Conservation (phyloP, 2,329 filamentous ascomycete genomes). For the Fusarium sp. region DNA sequence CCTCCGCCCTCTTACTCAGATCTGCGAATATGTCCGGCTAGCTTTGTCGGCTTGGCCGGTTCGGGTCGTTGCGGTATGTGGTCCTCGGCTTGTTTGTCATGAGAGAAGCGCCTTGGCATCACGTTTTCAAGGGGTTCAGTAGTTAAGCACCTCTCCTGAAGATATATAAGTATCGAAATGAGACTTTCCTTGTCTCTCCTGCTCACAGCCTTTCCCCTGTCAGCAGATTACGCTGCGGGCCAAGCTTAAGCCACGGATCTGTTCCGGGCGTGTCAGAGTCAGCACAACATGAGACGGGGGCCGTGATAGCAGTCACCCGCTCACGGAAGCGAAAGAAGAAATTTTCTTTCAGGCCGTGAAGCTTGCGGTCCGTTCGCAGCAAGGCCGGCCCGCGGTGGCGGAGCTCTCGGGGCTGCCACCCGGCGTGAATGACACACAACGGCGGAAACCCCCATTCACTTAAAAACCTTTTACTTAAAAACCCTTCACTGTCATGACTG, state of each 20-base stretch:
- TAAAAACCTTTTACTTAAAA: background rate
- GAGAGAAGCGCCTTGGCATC: background rate
- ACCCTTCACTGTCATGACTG: background rate
- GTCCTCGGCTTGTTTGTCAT: conserved; percentile 17
- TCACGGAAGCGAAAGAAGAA: conserved; percentile 16
- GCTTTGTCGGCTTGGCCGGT: conserved; percentile 33
- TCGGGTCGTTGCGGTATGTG: conserved; percentile 14
- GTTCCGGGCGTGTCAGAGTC: conserved; percentile 10
- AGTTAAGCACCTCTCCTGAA: background rate
- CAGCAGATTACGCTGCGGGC: background rate
- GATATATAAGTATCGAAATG: background rate
- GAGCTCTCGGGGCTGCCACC: conserved; percentile 18
- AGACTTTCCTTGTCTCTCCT: background rate
- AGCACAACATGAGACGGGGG: conserved; percentile 11
- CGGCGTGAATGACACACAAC: background rate
- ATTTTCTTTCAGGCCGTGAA: conserved; percentile 16
- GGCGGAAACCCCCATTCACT: background rate
- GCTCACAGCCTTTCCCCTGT: background rate
- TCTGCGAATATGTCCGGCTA: conserved; percentile 20
- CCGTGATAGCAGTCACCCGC: conserved; percentile 5
- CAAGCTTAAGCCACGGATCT: conserved; percentile 13
- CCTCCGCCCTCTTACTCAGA: conserved; percentile 13
- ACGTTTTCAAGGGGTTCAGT: background rate
- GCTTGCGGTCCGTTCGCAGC: conserved; percentile 7
- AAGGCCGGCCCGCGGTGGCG: conserved; percentile 18